These are phyloP conservation scores for Cetradonia linearis DNA, from an alignment of 495 filamentous ascomycete species.

Conservation along the genomic window DNA sequence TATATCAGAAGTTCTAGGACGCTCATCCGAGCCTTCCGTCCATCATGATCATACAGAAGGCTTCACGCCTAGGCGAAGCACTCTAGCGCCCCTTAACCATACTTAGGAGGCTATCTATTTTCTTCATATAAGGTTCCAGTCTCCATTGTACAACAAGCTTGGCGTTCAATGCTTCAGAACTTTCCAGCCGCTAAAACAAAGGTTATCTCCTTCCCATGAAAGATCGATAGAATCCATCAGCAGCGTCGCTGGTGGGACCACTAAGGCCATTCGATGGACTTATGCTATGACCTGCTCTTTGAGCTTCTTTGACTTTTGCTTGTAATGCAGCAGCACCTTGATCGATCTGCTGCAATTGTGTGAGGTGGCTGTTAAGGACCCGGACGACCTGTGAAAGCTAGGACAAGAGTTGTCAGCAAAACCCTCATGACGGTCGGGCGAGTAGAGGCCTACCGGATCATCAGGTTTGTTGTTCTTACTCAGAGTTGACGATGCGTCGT, in stretches of 20 bases:
- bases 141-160: not conserved
- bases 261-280: constrained; percentile 47
- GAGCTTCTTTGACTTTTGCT: constrained; percentile 64
- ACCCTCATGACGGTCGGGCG: not conserved
- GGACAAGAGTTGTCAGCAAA: not conserved
- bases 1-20: not conserved
- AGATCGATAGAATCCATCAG: constrained; percentile 74
- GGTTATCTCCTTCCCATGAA: constrained; percentile 54
- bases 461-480: constrained; percentile 81
- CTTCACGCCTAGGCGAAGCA: not conserved
- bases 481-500: constrained; percentile 68
- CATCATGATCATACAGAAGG: not conserved
- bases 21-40: not conserved
- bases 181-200: not conserved
- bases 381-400: constrained; percentile 88
- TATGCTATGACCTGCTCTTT: constrained; percentile 61
- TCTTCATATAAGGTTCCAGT: not conserved
- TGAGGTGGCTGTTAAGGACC: constrained; percentile 84
- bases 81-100: not conserved
- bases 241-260: constrained; percentile 52
- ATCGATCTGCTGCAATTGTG: constrained; percentile 84
- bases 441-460: constrained; percentile 65
- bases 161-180: not conserved
- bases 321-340: constrained; percentile 69
- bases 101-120: not conserved